phyloP scores from a whole-genome alignment of 2,329 filamentous ascomycete species.

The Fusarium verticillioides region DNA sequence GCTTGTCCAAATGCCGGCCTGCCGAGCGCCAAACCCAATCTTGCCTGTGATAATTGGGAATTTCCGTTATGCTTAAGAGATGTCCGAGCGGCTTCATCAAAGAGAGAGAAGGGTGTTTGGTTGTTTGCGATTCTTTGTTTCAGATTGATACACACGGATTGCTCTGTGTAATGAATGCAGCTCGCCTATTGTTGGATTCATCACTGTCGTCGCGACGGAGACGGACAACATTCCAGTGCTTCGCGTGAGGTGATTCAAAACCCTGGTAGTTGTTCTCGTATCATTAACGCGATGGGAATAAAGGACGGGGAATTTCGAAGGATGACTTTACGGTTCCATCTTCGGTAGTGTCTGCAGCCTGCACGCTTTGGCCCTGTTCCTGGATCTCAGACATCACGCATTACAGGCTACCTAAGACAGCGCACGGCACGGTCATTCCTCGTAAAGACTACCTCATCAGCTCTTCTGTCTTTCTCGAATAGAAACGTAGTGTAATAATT shows the following conservation, averaged over 20 bases:
- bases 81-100: background rate
- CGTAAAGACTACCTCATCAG: background rate
- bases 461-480: background rate
- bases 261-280: background rate
- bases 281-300: background rate
- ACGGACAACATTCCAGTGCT: background rate
- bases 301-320: background rate
- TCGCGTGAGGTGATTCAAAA: background rate
- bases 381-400: background rate
- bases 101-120: background rate
- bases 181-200: slow-evolving; percentile 21
- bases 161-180: slow-evolving; percentile 17
- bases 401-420: background rate
- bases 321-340: background rate
- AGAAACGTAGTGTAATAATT: background rate
- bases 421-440: background rate
- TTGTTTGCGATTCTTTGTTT: background rate
- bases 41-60: background rate
- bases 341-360: slow-evolving; percentile 9
- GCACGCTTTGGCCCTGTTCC: background rate
- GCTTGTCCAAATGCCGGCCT: slow-evolving; percentile 31
- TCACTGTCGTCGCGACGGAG: background rate
- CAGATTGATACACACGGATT: background rate
- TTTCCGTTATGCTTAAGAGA: background rate
- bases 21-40: slow-evolving; percentile 24